phyloP scores from a whole-genome alignment of 1,284 basidiomycete species.

The Chalciporus sp. region DNA sequence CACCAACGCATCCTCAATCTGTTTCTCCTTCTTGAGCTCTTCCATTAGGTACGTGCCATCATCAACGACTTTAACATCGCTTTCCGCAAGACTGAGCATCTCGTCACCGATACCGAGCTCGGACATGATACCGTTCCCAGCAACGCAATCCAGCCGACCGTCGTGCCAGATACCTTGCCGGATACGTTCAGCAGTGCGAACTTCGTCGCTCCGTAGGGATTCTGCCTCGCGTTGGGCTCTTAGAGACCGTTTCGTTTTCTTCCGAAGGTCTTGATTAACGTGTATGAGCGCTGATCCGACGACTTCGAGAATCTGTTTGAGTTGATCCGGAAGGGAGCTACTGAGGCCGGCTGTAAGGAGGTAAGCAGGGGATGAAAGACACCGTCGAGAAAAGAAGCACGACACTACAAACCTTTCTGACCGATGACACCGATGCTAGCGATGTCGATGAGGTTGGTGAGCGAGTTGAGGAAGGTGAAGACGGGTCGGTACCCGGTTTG shows the following conservation, averaged over 20 bases:
- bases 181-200: constrained; percentile 46
- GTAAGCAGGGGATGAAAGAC: constrained; percentile 3
- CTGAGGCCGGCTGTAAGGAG: constrained; percentile 74
- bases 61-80: constrained; percentile 20
- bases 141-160: constrained; percentile 75
- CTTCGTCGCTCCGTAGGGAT: constrained; percentile 38
- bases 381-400: neutral
- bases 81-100: constrained; percentile 43
- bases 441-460: constrained; percentile 90
- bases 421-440: constrained; percentile 92
- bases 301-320: constrained; percentile 85
- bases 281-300: constrained; percentile 73
- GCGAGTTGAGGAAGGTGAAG: constrained; percentile 86
- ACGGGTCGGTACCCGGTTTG: constrained; percentile 93
- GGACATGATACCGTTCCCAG: constrained; percentile 81
- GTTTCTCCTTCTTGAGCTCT: constrained; percentile 26
- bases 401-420: constrained; percentile 69
- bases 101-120: constrained; percentile 85
- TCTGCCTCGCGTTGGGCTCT: constrained; percentile 38
- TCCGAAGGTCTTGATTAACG: constrained; percentile 58
- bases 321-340: constrained; percentile 81
- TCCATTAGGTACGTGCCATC: constrained; percentile 9
- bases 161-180: constrained; percentile 75
- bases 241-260: constrained; percentile 43
- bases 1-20: constrained; percentile 32